A percentile compares a stretch with the other conserved stretches of the same genome.
Evolutionary conservation across 805 yeast species (phyloP).

Genomic region (Cyberlindnera xylosilytica): DNA sequence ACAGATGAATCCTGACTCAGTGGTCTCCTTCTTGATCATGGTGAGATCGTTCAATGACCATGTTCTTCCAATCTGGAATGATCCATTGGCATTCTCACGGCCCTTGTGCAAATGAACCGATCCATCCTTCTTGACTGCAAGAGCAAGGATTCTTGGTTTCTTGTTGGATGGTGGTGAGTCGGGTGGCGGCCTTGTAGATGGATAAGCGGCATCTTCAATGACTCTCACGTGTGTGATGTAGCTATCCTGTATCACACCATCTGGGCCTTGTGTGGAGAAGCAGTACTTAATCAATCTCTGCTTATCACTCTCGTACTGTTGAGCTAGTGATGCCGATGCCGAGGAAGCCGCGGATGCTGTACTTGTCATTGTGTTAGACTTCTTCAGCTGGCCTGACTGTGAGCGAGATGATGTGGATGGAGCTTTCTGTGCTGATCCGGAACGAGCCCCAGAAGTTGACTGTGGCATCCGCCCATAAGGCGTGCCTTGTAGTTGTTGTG

Average conservation of each 20-base stretch:
- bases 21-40: constrained; percentile 47
- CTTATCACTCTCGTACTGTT: constrained; percentile 56
- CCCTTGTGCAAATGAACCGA: constrained; percentile 80
- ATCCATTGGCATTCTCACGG: constrained; percentile 68
- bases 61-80: constrained; percentile 86
- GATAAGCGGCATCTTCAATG: constrained; percentile 69
- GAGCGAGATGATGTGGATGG: neutral
- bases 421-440: neutral
- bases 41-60: constrained; percentile 80
- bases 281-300: constrained; percentile 45
- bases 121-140: constrained; percentile 64
- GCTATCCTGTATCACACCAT: constrained; percentile 44
- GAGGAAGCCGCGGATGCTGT: constrained; percentile 30
- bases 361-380: constrained; percentile 28
- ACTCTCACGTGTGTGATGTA: constrained; percentile 77
- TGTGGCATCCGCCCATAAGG: neutral
- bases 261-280: constrained; percentile 43
- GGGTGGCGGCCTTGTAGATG: constrained; percentile 66
- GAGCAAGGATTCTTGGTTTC: constrained; percentile 55
- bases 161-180: constrained; percentile 43
- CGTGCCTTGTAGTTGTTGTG: constrained; percentile 4
- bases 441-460: neutral
- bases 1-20: constrained; percentile 55
- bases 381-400: constrained; percentile 15
- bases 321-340: constrained; percentile 40